Evolutionary conservation across 352 stramenopile species (phyloP), one percentile per base, ranked within the genome.

Genomic region (Phytophthora sp.): DNA sequence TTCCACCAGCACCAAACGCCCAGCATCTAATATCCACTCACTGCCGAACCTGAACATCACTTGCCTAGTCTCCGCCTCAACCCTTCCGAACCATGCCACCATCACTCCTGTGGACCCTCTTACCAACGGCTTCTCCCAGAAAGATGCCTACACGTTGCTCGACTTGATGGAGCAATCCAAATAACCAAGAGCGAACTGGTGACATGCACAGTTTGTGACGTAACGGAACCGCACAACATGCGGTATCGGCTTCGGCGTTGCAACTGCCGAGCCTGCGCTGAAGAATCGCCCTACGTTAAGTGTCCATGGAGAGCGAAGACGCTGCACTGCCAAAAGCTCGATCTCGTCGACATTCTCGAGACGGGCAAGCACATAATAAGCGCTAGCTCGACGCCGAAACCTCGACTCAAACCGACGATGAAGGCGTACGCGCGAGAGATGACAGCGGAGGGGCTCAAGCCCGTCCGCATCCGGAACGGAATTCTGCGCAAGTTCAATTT

Each of bases 151-250:
- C 49, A 44, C 31, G 4, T 29, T 42, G 49, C 49, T 56, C 1
- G 49, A 42, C 11, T 9, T 31, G 30, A 3, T 56, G 1, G 45
- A 56, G 30, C 5, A 30, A 12, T 56, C 31, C 31, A 56, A 56
- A 56, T 45, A 18, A 56, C 29, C 30, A 56, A 56, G 13, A 56
- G 31, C 30, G 49, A 56, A 31, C 30, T 33, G 54, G 6, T 35
- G 13, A 20, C n/a, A 20, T 55, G 47, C 29, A 55, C 47, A 2
- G 30, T 55, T n/a, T 55, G 47, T 20, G 18, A 7, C 3, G 13
- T n/a, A 1, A 11, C 8, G 7, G 30, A 16, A 23, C 24, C 42
- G 16, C 45, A 54, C 45, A 57, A 45, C 30, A 64, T 54, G 42
- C 33, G 42, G 3, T 55, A 46, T n/a, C 44, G 33, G 13, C 31